These are phyloP conservation scores for Penicillium cosmopolitanum DNA, from an alignment of 495 filamentous ascomycete genomes.

Conservation along the genomic window DNA sequence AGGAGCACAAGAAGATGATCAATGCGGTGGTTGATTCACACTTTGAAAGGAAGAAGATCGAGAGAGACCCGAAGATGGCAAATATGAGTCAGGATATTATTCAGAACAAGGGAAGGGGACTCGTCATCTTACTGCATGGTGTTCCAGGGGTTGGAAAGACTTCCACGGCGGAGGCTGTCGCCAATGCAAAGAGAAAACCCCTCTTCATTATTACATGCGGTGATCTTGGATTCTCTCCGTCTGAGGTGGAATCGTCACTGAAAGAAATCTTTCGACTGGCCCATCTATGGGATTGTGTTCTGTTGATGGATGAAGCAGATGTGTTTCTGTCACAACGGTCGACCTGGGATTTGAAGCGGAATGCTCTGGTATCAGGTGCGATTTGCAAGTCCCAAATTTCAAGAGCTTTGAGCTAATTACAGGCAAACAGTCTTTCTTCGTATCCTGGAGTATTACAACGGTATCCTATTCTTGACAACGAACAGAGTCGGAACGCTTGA, in stretches of 20 bases:
- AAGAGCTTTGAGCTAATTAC: neutral
- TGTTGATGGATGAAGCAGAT: slow-evolving; percentile 51
- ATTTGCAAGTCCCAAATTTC: neutral
- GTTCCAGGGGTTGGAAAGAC: slow-evolving; percentile 49
- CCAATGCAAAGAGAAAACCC: slow-evolving; percentile 19
- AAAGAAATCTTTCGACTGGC: slow-evolving; percentile 42
- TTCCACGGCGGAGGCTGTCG: slow-evolving; percentile 32
- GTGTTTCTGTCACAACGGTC: slow-evolving; percentile 51
- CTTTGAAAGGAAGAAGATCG: neutral
- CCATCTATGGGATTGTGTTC: slow-evolving; percentile 47
- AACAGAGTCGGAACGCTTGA: slow-evolving; percentile 54
- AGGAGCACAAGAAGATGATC: slow-evolving; percentile 5
- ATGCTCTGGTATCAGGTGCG: slow-evolving; percentile 52
- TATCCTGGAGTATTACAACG: slow-evolving; percentile 58
- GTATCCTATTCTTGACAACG: slow-evolving; percentile 62
- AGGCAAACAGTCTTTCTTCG: slow-evolving; percentile 51
- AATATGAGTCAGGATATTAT: slow-evolving; percentile 20
- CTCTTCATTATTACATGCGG: slow-evolving; percentile 33
- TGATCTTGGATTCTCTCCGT: slow-evolving; percentile 37
- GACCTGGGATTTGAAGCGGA: slow-evolving; percentile 42
- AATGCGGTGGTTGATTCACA: slow-evolving; percentile 8
- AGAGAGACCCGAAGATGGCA: slow-evolving; percentile 2
- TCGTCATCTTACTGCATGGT: slow-evolving; percentile 53
- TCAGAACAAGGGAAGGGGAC: slow-evolving; percentile 39
- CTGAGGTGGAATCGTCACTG: slow-evolving; percentile 42